Base-by-base conservation (phyloP, 2,329 filamentous ascomycete species). In the Verticillium nonalfalfae region DNA sequence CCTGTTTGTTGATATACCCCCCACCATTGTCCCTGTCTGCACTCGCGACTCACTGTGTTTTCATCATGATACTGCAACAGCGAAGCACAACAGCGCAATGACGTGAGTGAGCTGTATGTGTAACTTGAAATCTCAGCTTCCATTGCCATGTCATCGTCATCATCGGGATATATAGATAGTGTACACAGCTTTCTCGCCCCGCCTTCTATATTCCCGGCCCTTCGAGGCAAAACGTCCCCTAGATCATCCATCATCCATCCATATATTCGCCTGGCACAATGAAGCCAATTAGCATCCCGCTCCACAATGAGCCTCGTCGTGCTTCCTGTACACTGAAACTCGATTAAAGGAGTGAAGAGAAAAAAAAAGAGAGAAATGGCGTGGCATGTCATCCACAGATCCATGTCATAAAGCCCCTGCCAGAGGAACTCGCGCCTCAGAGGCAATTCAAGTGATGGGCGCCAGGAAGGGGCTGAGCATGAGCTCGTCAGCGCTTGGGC, bases 401-500 rank as follows among this genome's bases (percentile, higher is more conserved):
- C 18, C 21, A 21, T 21, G 18, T 21, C 45, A 52, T 21, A n/a
- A 18, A 18, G 45, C 45, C 39, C 39, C 45, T 52, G 45, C 45
- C 45, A 52, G 45, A 56, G 26, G 54, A 56, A 56, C 54, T 34
- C 15, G 33, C 54, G 54, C 26, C 54, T 34, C 54, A 18, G 31
- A n/a, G 54, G 33, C 40, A 63, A 56, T 59, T 75, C 69, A 87
- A 64, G 85, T 86, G 72, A 89, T 89, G 62, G 90, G 88, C 61
- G 86, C 85, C 73, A 96, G 79, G 78, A 98, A 98, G 39, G 87
- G 85, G 76, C 90, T 93, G 61, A 88, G 83, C 75, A 97, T 86
- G 68, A 99, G 78, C 70, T 98, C 93, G 70, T 97, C 93, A 13
- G 95, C 95, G 69, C 88, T 96, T 3, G 95, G 95, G 67, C 95